Conservation (phyloP, 192 early-diverging fungal species). For the Geranomyces michiganensis region DNA sequence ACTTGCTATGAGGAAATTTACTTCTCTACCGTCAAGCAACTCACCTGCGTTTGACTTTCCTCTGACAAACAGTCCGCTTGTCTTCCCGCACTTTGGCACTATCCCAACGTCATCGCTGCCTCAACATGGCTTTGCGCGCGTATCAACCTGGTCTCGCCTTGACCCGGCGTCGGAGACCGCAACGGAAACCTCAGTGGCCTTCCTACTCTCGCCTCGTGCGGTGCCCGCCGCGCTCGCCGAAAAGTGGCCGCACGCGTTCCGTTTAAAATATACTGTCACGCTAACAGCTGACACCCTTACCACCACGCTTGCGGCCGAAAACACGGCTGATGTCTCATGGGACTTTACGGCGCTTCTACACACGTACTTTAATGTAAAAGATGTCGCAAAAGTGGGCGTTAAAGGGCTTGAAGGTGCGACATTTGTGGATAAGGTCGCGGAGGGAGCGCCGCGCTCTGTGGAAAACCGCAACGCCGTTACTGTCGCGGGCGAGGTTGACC, state of each 20-base stretch:
- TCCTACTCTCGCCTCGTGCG: slow-evolving; percentile 57
- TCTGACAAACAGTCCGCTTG: slow-evolving; percentile 62
- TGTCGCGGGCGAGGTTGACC: slow-evolving; percentile 77
- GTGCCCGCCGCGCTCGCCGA: slow-evolving; percentile 57
- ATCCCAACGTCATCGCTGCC: slow-evolving; percentile 59
- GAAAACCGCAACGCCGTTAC: slow-evolving; percentile 51
- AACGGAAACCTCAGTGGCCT: slow-evolving; percentile 52
- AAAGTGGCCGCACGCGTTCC: slow-evolving; percentile 74
- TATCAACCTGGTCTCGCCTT: slow-evolving; percentile 56
- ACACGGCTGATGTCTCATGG: slow-evolving; percentile 69
- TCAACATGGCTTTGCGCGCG: slow-evolving; percentile 73
- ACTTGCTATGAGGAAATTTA: too few relatives aligned
- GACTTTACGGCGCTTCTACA: slow-evolving; percentile 90
- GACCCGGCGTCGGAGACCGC: slow-evolving; percentile 52
- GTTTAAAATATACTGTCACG: slow-evolving; percentile 77
- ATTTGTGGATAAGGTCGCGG: slow-evolving; percentile 76
- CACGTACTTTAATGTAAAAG: slow-evolving; percentile 76
- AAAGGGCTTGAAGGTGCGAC: slow-evolving; percentile 61
- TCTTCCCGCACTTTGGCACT: slow-evolving; percentile 83
- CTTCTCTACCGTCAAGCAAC: too few relatives aligned
- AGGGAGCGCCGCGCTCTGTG: neutral
- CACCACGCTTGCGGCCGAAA: slow-evolving; percentile 75
- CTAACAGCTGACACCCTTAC: slow-evolving; percentile 68
- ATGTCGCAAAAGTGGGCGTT: slow-evolving; percentile 66
- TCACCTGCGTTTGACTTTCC: neutral